Base-by-base conservation (phyloP, 768 basidiomycete species). In the Xerocomellus chrysenteron region DNA sequence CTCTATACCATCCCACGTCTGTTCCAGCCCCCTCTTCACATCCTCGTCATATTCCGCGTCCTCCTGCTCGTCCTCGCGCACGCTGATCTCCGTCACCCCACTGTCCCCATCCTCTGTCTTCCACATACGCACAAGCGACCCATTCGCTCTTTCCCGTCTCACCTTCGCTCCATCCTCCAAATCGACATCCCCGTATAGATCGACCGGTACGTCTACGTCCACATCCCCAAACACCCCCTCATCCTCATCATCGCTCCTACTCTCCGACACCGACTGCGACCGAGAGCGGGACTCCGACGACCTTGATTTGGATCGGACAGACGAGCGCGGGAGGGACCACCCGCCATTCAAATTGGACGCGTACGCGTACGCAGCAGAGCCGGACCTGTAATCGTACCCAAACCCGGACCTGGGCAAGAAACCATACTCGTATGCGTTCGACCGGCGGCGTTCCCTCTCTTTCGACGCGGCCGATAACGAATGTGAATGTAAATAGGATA, bases 291-390 rank as follows among this genome's bases (percentile, higher is more conserved):
- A 71, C 16, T 72, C 51, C 13, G 73, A 74, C 37, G 74, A 78
- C 33, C 69, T 69, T 11, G 76, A 80, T 42, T 56, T 68, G 43
- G 64, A 75, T 56, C 79, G 74, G 47, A 84, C 56, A 2, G 82
- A 83, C 26, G 83, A 84, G 35, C 78, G 76, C 24, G 81, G 82
- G 43, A 82, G 74, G 14, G 81, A 81, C 82, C 83, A 84, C 33
- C 76, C 80, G 24, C 75, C 81, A 32, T 73, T 69, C 24, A 67
- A 59, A 64, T 52, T 42, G 16, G 52, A 36, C 2, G 66, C 61
- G 43, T 67, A 55, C 28, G 36, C 19, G 6, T 47, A n/a, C 4
- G 49, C 32, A 1, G 40, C 30, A 3, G 52, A 35, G n/a, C 35
- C n/a, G 30, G 44, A 19, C 46, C 2, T 30, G 11, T 30, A 17